A percentile compares a stretch with the other conserved stretches of the same genome.
These are phyloP conservation scores for Coniochaeta ligniaria DNA, from an alignment of 2,329 filamentous ascomycete genomes.

Conservation along the genomic window DNA sequence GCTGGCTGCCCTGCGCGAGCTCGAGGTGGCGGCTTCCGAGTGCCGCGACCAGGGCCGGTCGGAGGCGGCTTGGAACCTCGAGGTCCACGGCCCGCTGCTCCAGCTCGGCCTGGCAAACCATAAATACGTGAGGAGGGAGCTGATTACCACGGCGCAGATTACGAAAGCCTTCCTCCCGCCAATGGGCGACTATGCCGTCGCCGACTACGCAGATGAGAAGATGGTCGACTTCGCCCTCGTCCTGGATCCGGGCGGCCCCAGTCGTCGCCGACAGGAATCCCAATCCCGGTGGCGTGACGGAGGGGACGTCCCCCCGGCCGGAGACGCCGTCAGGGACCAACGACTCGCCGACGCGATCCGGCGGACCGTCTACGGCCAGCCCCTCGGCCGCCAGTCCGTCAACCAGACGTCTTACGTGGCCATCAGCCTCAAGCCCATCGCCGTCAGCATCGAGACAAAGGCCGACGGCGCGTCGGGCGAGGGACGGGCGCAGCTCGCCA, in stretches of 20 bases:
- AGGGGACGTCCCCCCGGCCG: too few relatives aligned
- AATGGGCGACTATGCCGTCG: neutral
- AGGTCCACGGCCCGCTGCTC: neutral
- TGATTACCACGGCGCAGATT: neutral
- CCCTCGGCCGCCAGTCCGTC: neutral
- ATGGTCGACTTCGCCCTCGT: neutral
- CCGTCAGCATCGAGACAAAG: neutral
- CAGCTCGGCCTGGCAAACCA: neutral
- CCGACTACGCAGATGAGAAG: neutral
- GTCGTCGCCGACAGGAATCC: neutral
- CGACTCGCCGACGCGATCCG: neutral
- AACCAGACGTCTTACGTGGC: neutral
- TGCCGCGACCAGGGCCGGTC: neutral
- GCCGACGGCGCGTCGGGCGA: neutral
- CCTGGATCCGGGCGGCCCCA: neutral
- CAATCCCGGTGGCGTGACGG: too few relatives aligned
- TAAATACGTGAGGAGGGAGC: neutral
- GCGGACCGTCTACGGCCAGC: neutral
- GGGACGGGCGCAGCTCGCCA: neutral
- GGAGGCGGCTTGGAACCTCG: neutral
- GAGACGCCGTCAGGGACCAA: neutral
- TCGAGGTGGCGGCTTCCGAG: neutral
- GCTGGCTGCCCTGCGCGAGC: neutral
- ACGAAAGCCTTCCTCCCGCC: neutral
- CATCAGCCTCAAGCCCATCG: neutral